phyloP scores from a whole-genome alignment of 1,284 basidiomycete genomes.

The Fomitopsis betulina region DNA sequence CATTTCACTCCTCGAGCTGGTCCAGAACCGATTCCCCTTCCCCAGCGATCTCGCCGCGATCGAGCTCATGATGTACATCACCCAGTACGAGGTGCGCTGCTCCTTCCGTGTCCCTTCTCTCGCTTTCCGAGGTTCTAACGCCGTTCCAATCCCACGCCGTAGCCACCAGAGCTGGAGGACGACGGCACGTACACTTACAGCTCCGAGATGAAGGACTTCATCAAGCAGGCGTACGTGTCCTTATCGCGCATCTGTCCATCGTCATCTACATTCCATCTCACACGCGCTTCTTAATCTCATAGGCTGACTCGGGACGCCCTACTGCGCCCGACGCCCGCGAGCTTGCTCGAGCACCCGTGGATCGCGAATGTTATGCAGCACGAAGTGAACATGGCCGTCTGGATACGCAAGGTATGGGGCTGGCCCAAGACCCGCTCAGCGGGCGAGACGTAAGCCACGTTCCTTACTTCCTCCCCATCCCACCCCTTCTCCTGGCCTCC shows the following conservation, averaged over 20 bases:
- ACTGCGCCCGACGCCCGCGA: slow-evolving; percentile 78
- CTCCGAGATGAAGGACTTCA: slow-evolving; percentile 88
- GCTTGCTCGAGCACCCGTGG: slow-evolving; percentile 88
- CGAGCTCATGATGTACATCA: slow-evolving; percentile 91
- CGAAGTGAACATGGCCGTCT: slow-evolving; percentile 85
- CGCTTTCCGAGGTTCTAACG: slow-evolving; percentile 12
- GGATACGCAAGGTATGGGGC: slow-evolving; percentile 88
- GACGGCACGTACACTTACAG: slow-evolving; percentile 76
- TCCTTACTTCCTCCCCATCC: not conserved
- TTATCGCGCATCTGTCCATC: slow-evolving; percentile 6
- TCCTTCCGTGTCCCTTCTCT: slow-evolving; percentile 3
- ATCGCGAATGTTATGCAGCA: slow-evolving; percentile 75
- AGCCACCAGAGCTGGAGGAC: slow-evolving; percentile 80
- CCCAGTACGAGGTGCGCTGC: slow-evolving; percentile 64
- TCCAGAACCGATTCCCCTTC: slow-evolving; percentile 95
- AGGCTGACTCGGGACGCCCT: slow-evolving; percentile 30
- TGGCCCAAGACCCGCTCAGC: slow-evolving; percentile 59
- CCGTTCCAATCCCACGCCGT: slow-evolving; percentile 20
- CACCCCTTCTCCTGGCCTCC: not conserved
- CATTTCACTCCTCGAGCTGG: slow-evolving; percentile 89
- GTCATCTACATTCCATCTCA: slow-evolving; percentile 4
- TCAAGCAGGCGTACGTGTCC: slow-evolving; percentile 73
- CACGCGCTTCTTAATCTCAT: not conserved
- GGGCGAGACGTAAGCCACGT: slow-evolving; percentile 27
- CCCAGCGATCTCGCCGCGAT: slow-evolving; percentile 89